Conservation (phyloP, 225 moss, liverwort and hornwort species). For the Climacium dendroides region DNA sequence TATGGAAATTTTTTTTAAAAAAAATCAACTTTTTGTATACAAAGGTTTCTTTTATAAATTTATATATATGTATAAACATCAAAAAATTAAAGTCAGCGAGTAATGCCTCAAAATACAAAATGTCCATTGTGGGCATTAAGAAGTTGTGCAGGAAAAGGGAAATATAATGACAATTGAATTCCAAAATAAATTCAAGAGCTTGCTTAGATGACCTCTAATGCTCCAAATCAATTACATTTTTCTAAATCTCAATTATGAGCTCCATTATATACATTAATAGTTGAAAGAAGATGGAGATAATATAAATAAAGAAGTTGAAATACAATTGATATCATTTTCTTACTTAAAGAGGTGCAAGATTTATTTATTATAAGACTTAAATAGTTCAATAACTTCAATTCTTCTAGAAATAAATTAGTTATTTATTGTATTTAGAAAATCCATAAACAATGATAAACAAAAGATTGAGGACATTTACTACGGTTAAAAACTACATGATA, state of each 20-base stretch:
- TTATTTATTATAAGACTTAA: not conserved
- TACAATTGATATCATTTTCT: not conserved
- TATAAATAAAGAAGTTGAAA: not conserved
- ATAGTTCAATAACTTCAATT: not conserved
- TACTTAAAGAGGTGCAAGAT: not conserved
- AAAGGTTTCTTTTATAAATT: not conserved
- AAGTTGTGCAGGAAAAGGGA: accelerated
- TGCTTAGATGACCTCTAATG: not conserved
- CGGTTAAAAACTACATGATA: not conserved
- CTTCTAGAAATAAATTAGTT: not conserved
- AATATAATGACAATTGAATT: too few relatives aligned
- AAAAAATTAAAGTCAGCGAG: not conserved
- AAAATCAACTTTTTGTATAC: not conserved
- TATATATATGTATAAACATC: not conserved
- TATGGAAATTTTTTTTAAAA: not conserved
- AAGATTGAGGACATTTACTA: not conserved
- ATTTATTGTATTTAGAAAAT: not conserved
- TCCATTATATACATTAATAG: not conserved
- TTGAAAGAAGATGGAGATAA: not conserved
- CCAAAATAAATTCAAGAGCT: not conserved
- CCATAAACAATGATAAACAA: not conserved
- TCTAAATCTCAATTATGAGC: not conserved
- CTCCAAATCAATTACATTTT: not conserved
- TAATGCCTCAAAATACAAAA: not conserved
- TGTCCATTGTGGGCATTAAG: not conserved